A percentile compares a stretch with the other conserved stretches of the same genome.
These are phyloP conservation scores for Phytophthora multivora DNA, from an alignment of 352 stramenopile genomes.

Conservation along the genomic window DNA sequence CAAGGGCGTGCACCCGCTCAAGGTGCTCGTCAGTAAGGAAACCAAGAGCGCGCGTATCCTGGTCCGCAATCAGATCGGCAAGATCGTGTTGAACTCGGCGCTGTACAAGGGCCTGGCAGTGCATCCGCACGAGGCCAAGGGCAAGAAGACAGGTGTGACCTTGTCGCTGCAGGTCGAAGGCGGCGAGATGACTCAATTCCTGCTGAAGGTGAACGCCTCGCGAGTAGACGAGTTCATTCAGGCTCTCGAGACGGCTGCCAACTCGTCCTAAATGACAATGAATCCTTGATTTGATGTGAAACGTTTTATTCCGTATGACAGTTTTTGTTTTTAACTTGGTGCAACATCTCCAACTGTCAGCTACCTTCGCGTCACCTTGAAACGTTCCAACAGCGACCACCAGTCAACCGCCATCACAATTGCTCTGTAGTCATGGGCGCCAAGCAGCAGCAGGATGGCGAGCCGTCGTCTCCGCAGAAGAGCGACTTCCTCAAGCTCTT, in stretches of 20 bases:
- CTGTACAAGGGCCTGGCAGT: constrained; percentile 82
- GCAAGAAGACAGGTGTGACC: constrained; percentile 77
- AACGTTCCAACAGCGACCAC: constrained; percentile 21
- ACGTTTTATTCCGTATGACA: constrained; percentile 2
- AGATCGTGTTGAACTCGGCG: constrained; percentile 84
- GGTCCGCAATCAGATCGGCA: constrained; percentile 85
- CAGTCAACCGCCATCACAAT: constrained; percentile 41
- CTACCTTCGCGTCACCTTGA: constrained; percentile 18
- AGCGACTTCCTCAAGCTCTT: constrained; percentile 89
- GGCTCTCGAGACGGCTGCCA: constrained; percentile 45
- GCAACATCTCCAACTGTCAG: constrained; percentile 15
- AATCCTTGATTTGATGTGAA: too few relatives aligned
- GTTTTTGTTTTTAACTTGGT: constrained; percentile 4
- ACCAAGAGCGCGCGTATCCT: constrained; percentile 76
- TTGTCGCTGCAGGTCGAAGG: constrained; percentile 69
- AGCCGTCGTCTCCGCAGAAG: constrained; percentile 35
- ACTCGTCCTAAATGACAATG: constrained; percentile 21
- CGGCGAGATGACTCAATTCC: constrained; percentile 58
- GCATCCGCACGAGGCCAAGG: constrained; percentile 68
- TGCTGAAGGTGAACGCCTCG: constrained; percentile 76
- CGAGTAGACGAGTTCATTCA: constrained; percentile 71
- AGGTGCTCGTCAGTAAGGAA: constrained; percentile 78
- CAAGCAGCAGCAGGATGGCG: constrained; percentile 33
- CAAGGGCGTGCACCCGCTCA: constrained; percentile 81
- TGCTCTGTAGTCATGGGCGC: constrained; percentile 38